phyloP scores from a whole-genome alignment of 768 basidiomycete species.

The Russula sp. region DNA sequence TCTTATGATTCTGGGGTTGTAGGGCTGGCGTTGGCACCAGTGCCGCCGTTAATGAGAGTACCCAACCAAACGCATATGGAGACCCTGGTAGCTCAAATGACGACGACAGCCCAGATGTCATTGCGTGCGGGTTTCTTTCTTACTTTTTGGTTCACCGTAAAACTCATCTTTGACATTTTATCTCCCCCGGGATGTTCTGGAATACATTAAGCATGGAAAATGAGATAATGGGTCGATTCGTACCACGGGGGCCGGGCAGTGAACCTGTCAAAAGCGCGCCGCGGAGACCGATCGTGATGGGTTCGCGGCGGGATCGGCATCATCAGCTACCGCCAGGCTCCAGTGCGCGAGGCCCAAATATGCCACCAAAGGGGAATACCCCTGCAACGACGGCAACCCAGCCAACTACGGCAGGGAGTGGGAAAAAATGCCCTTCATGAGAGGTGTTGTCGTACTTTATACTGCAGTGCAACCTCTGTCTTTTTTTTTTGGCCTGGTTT shows the following conservation, averaged over 20 bases:
- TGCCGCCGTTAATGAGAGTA: not conserved
- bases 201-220: not conserved
- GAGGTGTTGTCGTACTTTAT: not conserved
- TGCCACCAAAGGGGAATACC: no score
- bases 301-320: not conserved
- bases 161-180: not conserved
- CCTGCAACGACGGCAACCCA: not conserved
- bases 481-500: not conserved
- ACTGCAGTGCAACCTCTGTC: not conserved
- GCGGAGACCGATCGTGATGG: not conserved
- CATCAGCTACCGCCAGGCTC: not conserved
- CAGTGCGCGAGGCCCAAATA: not conserved
- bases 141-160: no score
- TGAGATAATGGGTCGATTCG: not conserved
- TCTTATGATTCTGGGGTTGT: not conserved
- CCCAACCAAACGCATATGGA: not conserved
- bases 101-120: not conserved
- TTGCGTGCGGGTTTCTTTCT: not conserved
- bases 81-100: not conserved
- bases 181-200: not conserved
- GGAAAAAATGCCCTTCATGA: not conserved
- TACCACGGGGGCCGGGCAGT: not conserved
- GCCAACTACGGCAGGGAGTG: not conserved
- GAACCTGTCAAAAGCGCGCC: not conserved
- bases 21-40: not conserved